Evolutionary conservation across 2,329 filamentous ascomycete genomes (phyloP).

Genomic region (Chalaropsis ovoidea): DNA sequence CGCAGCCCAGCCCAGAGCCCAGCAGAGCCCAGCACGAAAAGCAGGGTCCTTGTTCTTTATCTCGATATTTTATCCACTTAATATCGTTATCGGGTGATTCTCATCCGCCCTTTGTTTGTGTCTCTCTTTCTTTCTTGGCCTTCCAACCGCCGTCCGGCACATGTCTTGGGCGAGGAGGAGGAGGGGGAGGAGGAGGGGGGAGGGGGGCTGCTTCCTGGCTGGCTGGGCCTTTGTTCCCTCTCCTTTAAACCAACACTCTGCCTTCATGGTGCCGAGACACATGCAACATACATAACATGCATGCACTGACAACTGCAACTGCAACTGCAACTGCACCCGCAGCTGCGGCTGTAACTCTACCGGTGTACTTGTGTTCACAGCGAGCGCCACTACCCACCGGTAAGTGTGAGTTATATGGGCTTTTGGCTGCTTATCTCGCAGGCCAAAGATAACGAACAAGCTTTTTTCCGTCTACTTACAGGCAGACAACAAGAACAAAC

Average conservation of each 20-base stretch:
- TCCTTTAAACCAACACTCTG: neutral
- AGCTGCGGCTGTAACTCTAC: neutral
- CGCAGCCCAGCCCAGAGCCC: neutral
- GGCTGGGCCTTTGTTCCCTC: neutral
- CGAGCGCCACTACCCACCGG: neutral
- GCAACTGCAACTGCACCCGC: neutral
- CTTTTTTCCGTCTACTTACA: neutral
- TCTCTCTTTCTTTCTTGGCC: neutral
- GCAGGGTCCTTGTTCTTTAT: constrained; percentile 13
- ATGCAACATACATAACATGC: neutral
- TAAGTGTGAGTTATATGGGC: neutral
- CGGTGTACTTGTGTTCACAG: neutral
- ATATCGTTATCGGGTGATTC: constrained; percentile 1
- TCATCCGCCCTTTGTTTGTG: constrained; percentile 6
- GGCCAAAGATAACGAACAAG: neutral
- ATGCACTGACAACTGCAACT: constrained; percentile 8
- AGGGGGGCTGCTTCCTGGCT: too few relatives aligned
- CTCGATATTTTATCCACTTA: neutral
- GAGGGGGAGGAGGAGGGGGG: too few relatives aligned
- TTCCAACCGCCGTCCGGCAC: neutral
- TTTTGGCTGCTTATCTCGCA: neutral
- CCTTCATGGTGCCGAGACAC: constrained; percentile 4
- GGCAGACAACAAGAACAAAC: neutral
- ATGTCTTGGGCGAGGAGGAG: neutral
- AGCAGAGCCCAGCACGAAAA: neutral